Base-by-base conservation (phyloP, 306 rosid genomes). In the Oemleria cerasiformis region DNA sequence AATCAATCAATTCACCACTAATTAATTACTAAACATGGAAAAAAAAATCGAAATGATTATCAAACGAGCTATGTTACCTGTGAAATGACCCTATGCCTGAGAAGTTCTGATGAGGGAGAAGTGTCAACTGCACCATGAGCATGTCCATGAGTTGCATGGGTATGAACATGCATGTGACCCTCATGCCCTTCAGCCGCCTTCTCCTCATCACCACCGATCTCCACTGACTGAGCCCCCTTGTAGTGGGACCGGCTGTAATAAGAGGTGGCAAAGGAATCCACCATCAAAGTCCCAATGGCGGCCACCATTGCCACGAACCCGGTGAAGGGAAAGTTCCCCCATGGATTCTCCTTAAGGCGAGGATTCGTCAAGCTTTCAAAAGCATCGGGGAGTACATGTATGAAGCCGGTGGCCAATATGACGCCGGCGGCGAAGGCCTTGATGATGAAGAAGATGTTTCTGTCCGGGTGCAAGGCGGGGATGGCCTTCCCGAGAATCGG, bases 281-380 rank as follows among this genome's bases (percentile, higher is more conserved):
- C 71, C 97, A 92, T 88, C 7, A 90, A 76, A 9, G 98, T 88
- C 0, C 79, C 93, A 45, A 90, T 92, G 0, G 96, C 88, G 0
- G 96, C 74, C 67, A 84, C 60, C 98, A 92, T 92, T 0, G 98
- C 97, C 10, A 90, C 92, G 3, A 92, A 92, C 0, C 98, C 98
- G 0, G 98, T 87, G 49, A 92, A 90, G 0, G 98, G 93, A 63
- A 92, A 92, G 0, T 84, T 84, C 0, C 66, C 72, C 96, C 92
- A 90, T 0, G 92, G 92, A 58, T 86, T 71, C 14, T 87, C 75
- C 0, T 61, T 72, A 10, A 90, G 17, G n/a, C 86, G 61, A 0
- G 96, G 83, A 0, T 87, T 81, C 0, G 88, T 82, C 3, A 92
- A 70, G 5, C 14, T 79, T 0, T 78, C 83, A 41, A 87, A 92